These are phyloP conservation scores for Extremus antarcticus DNA, from an alignment of 495 filamentous ascomycete genomes.

Conservation along the genomic window DNA sequence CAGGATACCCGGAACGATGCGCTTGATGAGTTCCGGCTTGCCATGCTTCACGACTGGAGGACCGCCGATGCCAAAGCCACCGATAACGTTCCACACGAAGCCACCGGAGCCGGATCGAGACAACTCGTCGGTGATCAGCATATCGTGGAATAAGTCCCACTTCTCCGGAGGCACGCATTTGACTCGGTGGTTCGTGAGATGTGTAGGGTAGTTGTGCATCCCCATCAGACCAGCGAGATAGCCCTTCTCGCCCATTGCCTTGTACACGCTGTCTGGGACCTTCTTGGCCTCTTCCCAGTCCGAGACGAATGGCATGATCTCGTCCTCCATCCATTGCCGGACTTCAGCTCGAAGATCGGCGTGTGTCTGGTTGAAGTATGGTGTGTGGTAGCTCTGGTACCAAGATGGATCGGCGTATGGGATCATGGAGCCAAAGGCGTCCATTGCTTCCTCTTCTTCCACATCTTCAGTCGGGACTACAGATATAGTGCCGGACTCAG, in stretches of 20 bases:
- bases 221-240: constrained; percentile 87
- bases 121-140: constrained; percentile 87
- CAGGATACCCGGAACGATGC: constrained; percentile 72
- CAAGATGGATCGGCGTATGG: constrained; percentile 88
- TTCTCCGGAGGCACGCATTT: constrained; percentile 72
- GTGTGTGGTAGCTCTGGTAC: constrained; percentile 95
- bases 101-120: constrained; percentile 81
- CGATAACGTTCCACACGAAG: constrained; percentile 96
- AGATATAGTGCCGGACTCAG: constrained; percentile 37
- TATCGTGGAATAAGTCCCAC: constrained; percentile 97
- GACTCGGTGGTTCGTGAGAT: constrained; percentile 59
- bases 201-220: constrained; percentile 55
- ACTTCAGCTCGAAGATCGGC: constrained; percentile 80
- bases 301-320: constrained; percentile 81
- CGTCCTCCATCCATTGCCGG: constrained; percentile 79
- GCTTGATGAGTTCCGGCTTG: constrained; percentile 77
- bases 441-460: constrained; percentile 54
- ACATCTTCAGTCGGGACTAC: constrained; percentile 35
- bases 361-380: constrained; percentile 91
- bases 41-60: constrained; percentile 88
- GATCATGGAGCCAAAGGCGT: constrained; percentile 75
- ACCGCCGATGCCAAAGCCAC: constrained; percentile 87
- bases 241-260: constrained; percentile 85
- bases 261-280: constrained; percentile 80
- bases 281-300: constrained; percentile 95